phyloP scores from a whole-genome alignment of 169 alveolate genomes.

The Theileria parva region DNA sequence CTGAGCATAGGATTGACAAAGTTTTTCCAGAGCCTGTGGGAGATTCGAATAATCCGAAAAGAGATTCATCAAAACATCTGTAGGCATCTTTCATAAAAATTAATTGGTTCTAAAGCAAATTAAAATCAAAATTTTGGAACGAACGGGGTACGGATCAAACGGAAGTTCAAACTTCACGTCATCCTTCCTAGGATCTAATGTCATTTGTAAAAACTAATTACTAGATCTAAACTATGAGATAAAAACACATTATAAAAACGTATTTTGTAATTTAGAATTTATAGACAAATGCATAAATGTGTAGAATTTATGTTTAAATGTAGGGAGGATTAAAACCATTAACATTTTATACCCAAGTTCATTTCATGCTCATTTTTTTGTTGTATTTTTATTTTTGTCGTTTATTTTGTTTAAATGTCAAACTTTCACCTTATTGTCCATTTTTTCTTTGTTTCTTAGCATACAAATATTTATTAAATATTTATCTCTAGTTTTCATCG shows the following conservation, averaged over 20 bases:
- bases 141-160: constrained; percentile 60
- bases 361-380: not conserved
- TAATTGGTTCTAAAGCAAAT: constrained; percentile 36
- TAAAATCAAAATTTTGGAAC: not conserved
- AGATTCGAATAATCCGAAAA: constrained; percentile 90
- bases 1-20: constrained; percentile 85
- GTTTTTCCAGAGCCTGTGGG: constrained; percentile 98
- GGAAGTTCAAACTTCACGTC: constrained; percentile 45
- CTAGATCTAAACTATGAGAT: not conserved
- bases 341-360: not conserved
- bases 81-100: constrained; percentile 60
- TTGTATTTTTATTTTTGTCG: not conserved
- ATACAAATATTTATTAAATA: no score
- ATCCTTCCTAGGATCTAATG: not conserved
- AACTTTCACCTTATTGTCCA: no score
- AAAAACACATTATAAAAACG: not conserved
- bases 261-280: not conserved
- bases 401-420: not conserved
- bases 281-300: constrained; percentile 2
- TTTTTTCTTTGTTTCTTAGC: not conserved
- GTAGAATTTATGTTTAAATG: not conserved
- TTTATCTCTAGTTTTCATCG: not conserved
- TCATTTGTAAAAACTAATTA: not conserved
- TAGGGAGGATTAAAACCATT: constrained; percentile 6
- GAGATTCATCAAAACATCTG: constrained; percentile 55